A percentile compares a stretch with the other conserved stretches of the same genome.
Conservation (phyloP, 805 yeast species). For the Ogataea angusta region DNA sequence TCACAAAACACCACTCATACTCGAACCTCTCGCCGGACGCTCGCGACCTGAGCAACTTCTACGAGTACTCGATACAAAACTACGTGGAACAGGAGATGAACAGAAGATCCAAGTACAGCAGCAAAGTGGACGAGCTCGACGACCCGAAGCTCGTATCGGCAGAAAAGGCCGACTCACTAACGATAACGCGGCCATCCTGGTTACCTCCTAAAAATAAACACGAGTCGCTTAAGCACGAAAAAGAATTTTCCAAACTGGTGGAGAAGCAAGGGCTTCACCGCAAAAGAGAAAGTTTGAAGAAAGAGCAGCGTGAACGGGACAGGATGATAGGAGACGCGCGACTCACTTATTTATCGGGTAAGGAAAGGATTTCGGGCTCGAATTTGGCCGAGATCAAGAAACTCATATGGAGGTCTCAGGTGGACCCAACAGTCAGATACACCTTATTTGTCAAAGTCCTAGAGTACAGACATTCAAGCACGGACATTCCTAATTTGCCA, state of each 20-base stretch:
- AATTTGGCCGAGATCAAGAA: constrained; percentile 33
- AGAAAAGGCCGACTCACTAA: constrained; percentile 52
- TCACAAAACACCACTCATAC: constrained; percentile 30
- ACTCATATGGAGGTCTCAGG: constrained; percentile 32
- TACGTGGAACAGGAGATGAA: constrained; percentile 36
- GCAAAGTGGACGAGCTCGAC: constrained; percentile 43
- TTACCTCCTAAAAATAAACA: constrained; percentile 59
- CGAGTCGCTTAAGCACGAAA: constrained; percentile 56
- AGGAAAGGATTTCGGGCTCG: constrained; percentile 25
- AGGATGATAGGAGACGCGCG: constrained; percentile 34
- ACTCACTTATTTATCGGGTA: constrained; percentile 29
- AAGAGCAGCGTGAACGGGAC: constrained; percentile 33
- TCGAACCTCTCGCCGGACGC: constrained; percentile 34
- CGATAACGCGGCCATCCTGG: constrained; percentile 68
- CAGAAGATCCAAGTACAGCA: constrained; percentile 35
- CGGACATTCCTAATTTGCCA: constrained; percentile 10
- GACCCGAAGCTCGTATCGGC: constrained; percentile 58
- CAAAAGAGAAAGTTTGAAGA: constrained; percentile 30
- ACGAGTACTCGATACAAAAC: constrained; percentile 36
- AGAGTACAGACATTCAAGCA: constrained; percentile 1
- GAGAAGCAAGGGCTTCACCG: constrained; percentile 32
- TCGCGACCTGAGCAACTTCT: constrained; percentile 39
- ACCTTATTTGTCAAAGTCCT: constrained; percentile 21
- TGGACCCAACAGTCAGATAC: constrained; percentile 21
- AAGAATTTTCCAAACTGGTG: constrained; percentile 43